A percentile compares a stretch with the other conserved stretches of the same genome.
phyloP scores from a whole-genome alignment of 352 stramenopile species.

The Aphanomyces stellatus region DNA sequence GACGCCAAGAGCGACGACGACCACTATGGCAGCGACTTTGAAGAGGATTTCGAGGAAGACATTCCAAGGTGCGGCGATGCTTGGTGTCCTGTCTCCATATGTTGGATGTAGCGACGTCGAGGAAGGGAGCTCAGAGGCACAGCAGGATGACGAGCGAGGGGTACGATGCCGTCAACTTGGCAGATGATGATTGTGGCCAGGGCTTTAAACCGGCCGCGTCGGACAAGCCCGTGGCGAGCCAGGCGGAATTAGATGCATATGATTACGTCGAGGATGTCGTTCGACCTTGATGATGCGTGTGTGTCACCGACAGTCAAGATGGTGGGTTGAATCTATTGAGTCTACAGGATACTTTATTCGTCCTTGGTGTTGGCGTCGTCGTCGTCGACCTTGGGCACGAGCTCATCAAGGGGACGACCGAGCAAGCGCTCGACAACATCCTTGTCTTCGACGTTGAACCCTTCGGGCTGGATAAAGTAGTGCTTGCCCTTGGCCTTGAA shows the following conservation, averaged over 20 bases:
- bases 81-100: constrained; percentile 3
- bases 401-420: constrained; percentile 15
- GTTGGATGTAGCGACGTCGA: constrained; percentile 36
- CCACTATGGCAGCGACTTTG: constrained; percentile 76
- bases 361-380: background rate
- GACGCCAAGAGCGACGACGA: constrained; percentile 33
- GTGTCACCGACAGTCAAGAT: background rate
- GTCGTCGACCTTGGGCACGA: background rate
- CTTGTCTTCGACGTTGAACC: constrained; percentile 34
- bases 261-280: constrained; percentile 78
- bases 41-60: constrained; percentile 49
- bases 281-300: constrained; percentile 2
- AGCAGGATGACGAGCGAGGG: background rate
- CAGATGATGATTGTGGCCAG: background rate
- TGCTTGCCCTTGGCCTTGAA: constrained; percentile 56
- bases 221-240: constrained; percentile 42
- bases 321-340: background rate
- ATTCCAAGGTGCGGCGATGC: constrained; percentile 45
- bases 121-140: constrained; percentile 23
- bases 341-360: background rate
- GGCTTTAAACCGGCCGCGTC: background rate
- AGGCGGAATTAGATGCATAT: constrained; percentile 72
- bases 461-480: constrained; percentile 79
- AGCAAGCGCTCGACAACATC: constrained; percentile 52
- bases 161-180: background rate